Percentiles rank a stretch among this genome's conserved stretches.
Conservation (phyloP, 495 filamentous ascomycete species). For the Clavariopsis aquatica region DNA sequence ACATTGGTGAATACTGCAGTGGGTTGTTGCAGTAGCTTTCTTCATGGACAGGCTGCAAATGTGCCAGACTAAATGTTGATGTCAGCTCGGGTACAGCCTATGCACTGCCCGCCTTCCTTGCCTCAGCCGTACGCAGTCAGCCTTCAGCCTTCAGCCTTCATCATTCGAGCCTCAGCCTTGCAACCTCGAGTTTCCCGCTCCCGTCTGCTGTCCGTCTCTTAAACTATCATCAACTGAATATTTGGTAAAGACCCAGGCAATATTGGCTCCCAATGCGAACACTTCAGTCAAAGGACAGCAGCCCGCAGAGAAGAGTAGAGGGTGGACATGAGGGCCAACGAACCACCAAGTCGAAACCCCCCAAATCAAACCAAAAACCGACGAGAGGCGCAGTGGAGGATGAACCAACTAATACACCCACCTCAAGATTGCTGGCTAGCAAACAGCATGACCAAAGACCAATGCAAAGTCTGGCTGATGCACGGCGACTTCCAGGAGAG, state of each 20-base stretch:
- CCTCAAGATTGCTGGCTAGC: not conserved
- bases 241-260: no score
- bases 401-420: not conserved
- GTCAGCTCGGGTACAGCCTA: not conserved
- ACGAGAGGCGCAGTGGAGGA: not conserved
- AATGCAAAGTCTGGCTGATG: not conserved
- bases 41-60: not conserved
- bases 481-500: not conserved
- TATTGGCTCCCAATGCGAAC: not conserved
- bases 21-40: not conserved
- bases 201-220: not conserved
- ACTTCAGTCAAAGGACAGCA: not conserved
- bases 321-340: not conserved
- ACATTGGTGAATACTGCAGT: constrained; percentile 6
- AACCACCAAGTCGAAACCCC: no score
- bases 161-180: no score
- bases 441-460: not conserved
- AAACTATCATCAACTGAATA: not conserved
- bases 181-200: not conserved
- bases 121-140: no score
- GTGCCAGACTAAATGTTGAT: not conserved
- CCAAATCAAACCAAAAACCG: not conserved
- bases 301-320: not conserved
- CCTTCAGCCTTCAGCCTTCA: no score
- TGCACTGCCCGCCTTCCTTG: constrained; percentile 1